phyloP scores from a whole-genome alignment of 1,284 basidiomycete species.

The Hemileia vastatrix region DNA sequence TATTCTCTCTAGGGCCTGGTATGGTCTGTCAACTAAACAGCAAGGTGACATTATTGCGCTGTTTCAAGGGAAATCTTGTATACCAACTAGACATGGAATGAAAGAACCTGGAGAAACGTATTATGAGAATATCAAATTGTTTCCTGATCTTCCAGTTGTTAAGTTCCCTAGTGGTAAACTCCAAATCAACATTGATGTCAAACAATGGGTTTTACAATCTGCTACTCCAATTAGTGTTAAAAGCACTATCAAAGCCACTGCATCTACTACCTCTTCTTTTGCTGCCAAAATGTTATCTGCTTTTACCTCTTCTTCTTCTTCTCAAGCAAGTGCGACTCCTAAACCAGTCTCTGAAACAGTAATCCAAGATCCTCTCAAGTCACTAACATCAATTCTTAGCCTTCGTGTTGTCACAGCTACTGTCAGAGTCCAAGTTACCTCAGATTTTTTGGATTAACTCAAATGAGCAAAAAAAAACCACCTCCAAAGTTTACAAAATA shows the following conservation, averaged over 20 bases:
- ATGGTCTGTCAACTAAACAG: conserved; percentile 54
- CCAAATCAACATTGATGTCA: no score
- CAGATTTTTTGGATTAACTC: conserved; percentile 66
- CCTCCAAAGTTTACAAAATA: conserved; percentile 69
- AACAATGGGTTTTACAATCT: no score
- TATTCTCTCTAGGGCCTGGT: conserved; percentile 67
- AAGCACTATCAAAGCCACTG: conserved; percentile 40
- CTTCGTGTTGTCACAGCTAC: conserved; percentile 75
- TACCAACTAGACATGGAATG: conserved; percentile 76
- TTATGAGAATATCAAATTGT: conserved; percentile 76
- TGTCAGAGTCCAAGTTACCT: conserved; percentile 62
- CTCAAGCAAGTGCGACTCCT: conserved; percentile 35
- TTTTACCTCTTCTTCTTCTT: conserved; percentile 40
- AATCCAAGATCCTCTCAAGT: conserved; percentile 51
- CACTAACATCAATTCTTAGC: conserved; percentile 59
- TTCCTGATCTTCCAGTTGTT: conserved; percentile 76
- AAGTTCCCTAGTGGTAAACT: conserved; percentile 59
- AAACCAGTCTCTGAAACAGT: conserved; percentile 14
- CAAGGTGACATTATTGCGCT: conserved; percentile 55
- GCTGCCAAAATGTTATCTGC: conserved; percentile 61
- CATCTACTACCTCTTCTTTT: conserved; percentile 56
- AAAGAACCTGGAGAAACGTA: conserved; percentile 63
- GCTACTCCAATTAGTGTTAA: no score
- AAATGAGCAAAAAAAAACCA: conserved; percentile 87
- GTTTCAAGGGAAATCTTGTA: conserved; percentile 60